phyloP scores from a whole-genome alignment of 176 grass and related monocot species.

The Puya raimondii region DNA sequence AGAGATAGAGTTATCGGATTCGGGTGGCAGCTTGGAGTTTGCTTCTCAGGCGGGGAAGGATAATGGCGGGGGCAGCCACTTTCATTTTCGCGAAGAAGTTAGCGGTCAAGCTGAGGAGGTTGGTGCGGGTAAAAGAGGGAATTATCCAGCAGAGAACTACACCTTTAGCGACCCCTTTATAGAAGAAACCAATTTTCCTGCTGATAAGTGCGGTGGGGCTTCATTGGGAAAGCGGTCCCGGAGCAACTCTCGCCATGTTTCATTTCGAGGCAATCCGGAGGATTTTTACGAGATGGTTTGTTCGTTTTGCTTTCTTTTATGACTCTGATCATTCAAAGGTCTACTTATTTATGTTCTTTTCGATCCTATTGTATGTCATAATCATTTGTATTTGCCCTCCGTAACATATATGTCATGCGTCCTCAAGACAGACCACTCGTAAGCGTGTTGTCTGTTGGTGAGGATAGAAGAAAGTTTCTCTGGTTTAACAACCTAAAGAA shows the following conservation, averaged over 20 bases:
- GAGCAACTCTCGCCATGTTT: conserved; percentile 32
- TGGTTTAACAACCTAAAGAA: too few relatives aligned
- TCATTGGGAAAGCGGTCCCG: not conserved
- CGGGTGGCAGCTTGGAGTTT: conserved; percentile 69
- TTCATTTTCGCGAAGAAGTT: conserved; percentile 28
- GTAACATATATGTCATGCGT: too few relatives aligned
- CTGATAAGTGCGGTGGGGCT: not conserved
- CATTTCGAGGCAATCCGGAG: conserved; percentile 23
- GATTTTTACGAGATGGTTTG: conserved; percentile 21
- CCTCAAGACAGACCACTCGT: too few relatives aligned
- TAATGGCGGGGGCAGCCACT: conserved; percentile 39
- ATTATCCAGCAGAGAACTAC: conserved; percentile 16
- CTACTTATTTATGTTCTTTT: conserved; percentile 5
- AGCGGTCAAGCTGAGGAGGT: conserved; percentile 27
- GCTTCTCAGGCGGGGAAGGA: conserved; percentile 34
- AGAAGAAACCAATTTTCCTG: not conserved
- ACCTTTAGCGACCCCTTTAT: not conserved
- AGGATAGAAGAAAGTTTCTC: too few relatives aligned
- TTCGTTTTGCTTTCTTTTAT: conserved; percentile 10
- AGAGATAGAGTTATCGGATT: conserved; percentile 46
- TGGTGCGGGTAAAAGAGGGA: conserved; percentile 12
- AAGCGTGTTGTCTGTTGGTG: too few relatives aligned
- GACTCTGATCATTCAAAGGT: not conserved
- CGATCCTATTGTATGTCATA: too few relatives aligned
- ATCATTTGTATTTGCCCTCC: too few relatives aligned